These are phyloP conservation scores for Straminergon stramineum DNA, from an alignment of 225 moss, liverwort and hornwort genomes.

Conservation along the genomic window DNA sequence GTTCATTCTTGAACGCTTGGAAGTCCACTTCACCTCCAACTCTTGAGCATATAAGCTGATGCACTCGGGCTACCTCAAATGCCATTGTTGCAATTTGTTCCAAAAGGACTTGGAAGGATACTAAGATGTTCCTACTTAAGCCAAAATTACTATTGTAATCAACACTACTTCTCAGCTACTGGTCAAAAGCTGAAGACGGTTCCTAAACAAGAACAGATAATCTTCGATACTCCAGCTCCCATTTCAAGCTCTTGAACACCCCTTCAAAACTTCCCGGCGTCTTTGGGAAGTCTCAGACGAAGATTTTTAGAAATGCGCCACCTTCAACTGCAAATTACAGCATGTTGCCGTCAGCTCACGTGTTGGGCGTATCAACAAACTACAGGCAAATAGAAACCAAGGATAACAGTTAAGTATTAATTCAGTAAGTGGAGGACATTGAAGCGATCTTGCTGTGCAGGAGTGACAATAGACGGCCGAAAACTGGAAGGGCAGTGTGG, in stretches of 20 bases:
- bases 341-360: background rate
- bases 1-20: background rate
- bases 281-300: background rate
- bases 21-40: slow-evolving; percentile 9
- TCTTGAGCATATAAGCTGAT: slow-evolving; percentile 41
- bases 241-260: background rate
- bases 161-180: background rate
- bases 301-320: background rate
- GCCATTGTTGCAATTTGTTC: slow-evolving; percentile 9
- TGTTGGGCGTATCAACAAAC: too few relatives aligned
- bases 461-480: too few relatives aligned
- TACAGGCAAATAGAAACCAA: too few relatives aligned
- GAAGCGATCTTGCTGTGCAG: background rate
- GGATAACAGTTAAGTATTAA: too few relatives aligned
- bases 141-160: background rate
- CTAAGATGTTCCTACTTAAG: background rate
- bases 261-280: background rate
- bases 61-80: slow-evolving; percentile 47
- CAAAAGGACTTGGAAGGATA: background rate
- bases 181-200: background rate
- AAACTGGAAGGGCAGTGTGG: background rate
- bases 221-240: slow-evolving; percentile 25
- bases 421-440: background rate
- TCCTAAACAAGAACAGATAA: background rate
- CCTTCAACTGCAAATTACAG: background rate